Base-by-base conservation (phyloP, 208 protist species). In the Angomonas ambiguus region DNA sequence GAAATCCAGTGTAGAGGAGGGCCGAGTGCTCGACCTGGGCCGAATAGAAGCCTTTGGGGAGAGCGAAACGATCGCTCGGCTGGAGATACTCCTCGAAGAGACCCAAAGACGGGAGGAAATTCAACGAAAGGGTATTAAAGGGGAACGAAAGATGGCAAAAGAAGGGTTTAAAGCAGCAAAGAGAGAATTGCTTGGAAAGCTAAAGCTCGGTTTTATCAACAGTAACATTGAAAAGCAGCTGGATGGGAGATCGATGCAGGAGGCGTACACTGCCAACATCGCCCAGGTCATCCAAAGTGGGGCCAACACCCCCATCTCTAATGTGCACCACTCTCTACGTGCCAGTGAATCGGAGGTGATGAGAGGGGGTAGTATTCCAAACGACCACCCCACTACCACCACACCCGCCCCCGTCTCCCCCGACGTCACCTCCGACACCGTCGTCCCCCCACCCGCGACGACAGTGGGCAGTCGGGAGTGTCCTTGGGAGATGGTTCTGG, bases 401-500 rank as follows among this genome's bases (percentile, higher is more conserved):
- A 5, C 8, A 56, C 49, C 22, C 8, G 25, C 22, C 8, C 49
- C 49, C 49, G 6, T 20, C 49, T 28, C 49, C 8, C 35, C 35
- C 5, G 35, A 41, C 35, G 8, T 13, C 24, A 8, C 16, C 24
- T 20, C 49, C 18, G 33, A 22, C 34, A 32, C 25, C 31, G 30
- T 27, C 2, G 2, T 18, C 35, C 34, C 5, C 6, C 24, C 11
- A 2, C 60, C 38, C 5, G 10, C 30, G 18, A 28, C n/a, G 20
- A 48, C 38, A 4, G 60, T 51, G 3, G 25, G 49, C 24, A 49
- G 60, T 31, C 60, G 34, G 1, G 60, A 64, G 60, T 13, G 16
- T 11, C 60, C 38, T 13, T 64, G 34, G 60, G 34, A 55, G 60
- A 27, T 28, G 4, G 60, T 64, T 24, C 60, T 64, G 60, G 42